Conservation (phyloP, 139 green algal species). For the Tetraselmis chui region DNA sequence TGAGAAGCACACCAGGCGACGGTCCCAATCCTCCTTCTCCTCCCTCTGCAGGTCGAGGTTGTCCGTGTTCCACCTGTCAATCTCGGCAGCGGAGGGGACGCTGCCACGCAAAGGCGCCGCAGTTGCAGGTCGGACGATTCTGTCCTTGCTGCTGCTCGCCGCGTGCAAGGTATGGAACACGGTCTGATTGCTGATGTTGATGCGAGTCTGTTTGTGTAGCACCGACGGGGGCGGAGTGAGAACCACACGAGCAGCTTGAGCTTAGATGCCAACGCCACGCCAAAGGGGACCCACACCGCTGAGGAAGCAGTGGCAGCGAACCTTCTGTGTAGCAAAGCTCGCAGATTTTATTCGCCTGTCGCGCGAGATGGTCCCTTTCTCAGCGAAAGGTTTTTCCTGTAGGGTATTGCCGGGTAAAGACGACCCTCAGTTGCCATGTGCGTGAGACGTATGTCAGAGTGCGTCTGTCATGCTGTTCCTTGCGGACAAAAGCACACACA, state of each 20-base stretch:
- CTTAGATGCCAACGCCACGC: too few species aligned
- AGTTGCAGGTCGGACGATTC: background rate
- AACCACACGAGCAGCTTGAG: too few species aligned
- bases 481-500: too few species aligned
- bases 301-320: too few species aligned
- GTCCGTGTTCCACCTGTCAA: background rate
- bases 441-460: background rate
- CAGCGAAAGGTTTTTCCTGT: background rate
- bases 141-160: background rate
- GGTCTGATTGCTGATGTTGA: background rate
- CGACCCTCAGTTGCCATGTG: background rate
- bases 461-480: too few species aligned
- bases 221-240: too few species aligned
- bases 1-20: background rate
- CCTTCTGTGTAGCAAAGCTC: background rate
- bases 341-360: background rate
- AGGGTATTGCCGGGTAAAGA: background rate
- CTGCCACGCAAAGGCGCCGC: background rate
- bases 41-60: background rate
- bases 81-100: background rate
- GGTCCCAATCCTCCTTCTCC: background rate
- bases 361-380: background rate
- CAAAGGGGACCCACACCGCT: too few species aligned
- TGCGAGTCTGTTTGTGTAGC: background rate
- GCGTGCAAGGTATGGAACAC: background rate